phyloP scores from a whole-genome alignment of 208 protist species.

The Trypanosoma platydactyli region DNA sequence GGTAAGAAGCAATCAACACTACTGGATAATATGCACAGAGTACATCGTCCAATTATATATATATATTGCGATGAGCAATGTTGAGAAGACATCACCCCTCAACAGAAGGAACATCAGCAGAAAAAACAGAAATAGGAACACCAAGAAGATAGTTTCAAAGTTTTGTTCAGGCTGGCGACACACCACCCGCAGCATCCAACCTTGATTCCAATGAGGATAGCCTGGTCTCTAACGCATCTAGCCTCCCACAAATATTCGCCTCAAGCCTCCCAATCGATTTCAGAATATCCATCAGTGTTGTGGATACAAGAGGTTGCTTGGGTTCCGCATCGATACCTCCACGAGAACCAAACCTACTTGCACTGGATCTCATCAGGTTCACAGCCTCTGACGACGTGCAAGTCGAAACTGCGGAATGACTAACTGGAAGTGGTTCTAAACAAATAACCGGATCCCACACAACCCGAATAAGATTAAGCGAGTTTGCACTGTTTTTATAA shows the following conservation, averaged over 20 bases:
- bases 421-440: conserved; percentile 57
- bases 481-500: conserved; percentile 44
- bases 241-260: conserved; percentile 15
- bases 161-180: neutral
- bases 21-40: too few species aligned
- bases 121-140: neutral
- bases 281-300: conserved; percentile 12
- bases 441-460: conserved; percentile 77
- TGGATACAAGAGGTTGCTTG: conserved; percentile 15
- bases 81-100: neutral
- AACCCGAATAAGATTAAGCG: conserved; percentile 49
- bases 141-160: conserved; percentile 9
- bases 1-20: too few species aligned
- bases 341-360: conserved; percentile 17
- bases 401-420: conserved; percentile 41
- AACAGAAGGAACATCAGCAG: neutral
- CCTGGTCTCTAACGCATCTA: conserved; percentile 20
- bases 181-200: neutral
- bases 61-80: too few species aligned
- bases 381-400: conserved; percentile 46
- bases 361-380: conserved; percentile 45
- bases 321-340: conserved; percentile 3
- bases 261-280: conserved; percentile 17
- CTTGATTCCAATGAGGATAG: conserved; percentile 21
- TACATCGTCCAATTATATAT: neutral